phyloP scores from a whole-genome alignment of 305 asterid species.

The Rubia occidens region DNA sequence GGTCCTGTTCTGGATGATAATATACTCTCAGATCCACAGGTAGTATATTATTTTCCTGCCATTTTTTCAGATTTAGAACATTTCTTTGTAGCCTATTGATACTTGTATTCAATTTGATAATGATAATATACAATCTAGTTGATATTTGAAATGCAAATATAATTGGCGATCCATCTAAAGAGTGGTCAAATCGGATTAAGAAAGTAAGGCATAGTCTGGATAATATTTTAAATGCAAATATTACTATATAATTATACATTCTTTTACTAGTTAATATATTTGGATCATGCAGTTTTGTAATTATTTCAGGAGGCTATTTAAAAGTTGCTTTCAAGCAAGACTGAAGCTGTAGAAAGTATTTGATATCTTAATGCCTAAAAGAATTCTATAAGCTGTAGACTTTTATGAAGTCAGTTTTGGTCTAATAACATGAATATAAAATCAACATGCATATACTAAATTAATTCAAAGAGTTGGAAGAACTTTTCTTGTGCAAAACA shows the following conservation, averaged over 20 bases:
- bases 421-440: neutral
- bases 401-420: neutral
- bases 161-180: no score
- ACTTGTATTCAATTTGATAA: no score
- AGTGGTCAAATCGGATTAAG: no score
- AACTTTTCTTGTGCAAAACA: neutral
- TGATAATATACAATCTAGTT: no score
- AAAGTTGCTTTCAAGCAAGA: neutral
- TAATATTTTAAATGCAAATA: no score
- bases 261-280: no score
- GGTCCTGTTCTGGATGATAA: slow-evolving; percentile 92
- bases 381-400: neutral
- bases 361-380: neutral
- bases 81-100: neutral
- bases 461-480: neutral
- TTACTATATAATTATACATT: no score
- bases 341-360: neutral
- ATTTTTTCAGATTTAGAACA: slow-evolving; percentile 1
- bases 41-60: slow-evolving; percentile 15
- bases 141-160: no score
- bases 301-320: neutral
- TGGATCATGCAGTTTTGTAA: neutral
- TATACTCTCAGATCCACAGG: slow-evolving; percentile 78
- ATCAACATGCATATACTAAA: neutral
- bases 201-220: no score